Evolutionary conservation across 495 filamentous ascomycete genomes (phyloP).

Genomic region (Neurospora sp.): DNA sequence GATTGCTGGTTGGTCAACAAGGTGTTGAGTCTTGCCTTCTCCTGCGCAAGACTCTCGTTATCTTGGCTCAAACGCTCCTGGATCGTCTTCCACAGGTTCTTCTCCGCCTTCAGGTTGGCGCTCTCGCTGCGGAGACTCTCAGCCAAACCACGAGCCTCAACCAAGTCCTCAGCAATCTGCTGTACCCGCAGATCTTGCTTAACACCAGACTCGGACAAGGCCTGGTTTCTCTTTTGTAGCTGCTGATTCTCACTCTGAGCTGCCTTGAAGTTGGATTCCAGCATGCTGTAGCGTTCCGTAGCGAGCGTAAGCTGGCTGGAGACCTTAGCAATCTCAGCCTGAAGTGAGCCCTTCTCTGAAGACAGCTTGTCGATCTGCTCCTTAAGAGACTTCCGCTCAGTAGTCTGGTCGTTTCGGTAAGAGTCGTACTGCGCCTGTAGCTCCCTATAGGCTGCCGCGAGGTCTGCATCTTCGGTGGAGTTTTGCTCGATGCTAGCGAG

Average conservation of each 20-base stretch:
- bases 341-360: slow-evolving; percentile 66
- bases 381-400: slow-evolving; percentile 68
- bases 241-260: slow-evolving; percentile 75
- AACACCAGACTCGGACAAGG: slow-evolving; percentile 66
- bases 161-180: slow-evolving; percentile 84
- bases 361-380: slow-evolving; percentile 78
- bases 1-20: slow-evolving; percentile 72
- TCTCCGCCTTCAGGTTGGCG: slow-evolving; percentile 87
- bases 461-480: slow-evolving; percentile 26
- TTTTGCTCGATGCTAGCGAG: slow-evolving; percentile 42
- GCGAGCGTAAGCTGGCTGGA: slow-evolving; percentile 73
- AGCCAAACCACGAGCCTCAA: slow-evolving; percentile 68
- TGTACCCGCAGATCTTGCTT: slow-evolving; percentile 85
- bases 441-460: slow-evolving; percentile 54
- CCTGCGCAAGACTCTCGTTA: slow-evolving; percentile 72
- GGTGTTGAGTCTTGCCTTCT: slow-evolving; percentile 68
- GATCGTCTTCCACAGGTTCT: slow-evolving; percentile 81
- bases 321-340: slow-evolving; percentile 66
- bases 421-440: slow-evolving; percentile 83
- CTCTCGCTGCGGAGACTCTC: slow-evolving; percentile 87
- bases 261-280: slow-evolving; percentile 78
- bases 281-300: slow-evolving; percentile 73
- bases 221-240: slow-evolving; percentile 66
- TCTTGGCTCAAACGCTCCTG: slow-evolving; percentile 79
- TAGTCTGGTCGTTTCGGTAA: slow-evolving; percentile 72